Evolutionary conservation across 768 basidiomycete genomes (phyloP).

Genomic region (Pholiota molesta): DNA sequence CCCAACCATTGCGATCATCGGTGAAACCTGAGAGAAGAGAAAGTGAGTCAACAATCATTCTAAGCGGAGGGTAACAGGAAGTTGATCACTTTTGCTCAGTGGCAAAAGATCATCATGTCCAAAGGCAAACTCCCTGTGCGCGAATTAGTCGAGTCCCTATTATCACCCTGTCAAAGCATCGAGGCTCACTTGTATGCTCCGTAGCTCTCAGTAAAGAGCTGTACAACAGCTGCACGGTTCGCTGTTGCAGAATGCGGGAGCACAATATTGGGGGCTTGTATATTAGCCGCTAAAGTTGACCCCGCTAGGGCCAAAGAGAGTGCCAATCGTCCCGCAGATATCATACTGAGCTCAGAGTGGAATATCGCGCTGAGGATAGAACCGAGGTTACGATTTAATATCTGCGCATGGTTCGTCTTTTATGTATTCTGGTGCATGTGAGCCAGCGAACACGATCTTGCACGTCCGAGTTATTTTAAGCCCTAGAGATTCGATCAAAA

Average conservation of each 20-base stretch:
- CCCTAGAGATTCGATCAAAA: slow-evolving; percentile 15
- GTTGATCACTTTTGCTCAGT: slow-evolving; percentile 38
- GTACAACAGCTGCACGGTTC: slow-evolving; percentile 30
- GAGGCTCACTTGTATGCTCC: slow-evolving; percentile 49
- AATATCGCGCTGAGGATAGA: slow-evolving; percentile 3
- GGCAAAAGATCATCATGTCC: slow-evolving; percentile 68
- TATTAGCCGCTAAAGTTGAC: slow-evolving; percentile 19
- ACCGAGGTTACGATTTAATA: slow-evolving; percentile 8
- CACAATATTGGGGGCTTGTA: slow-evolving; percentile 32
- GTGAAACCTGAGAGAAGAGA: slow-evolving; percentile 29
- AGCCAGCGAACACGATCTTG: neutral
- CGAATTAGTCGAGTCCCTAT: neutral
- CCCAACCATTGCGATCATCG: slow-evolving; percentile 51
- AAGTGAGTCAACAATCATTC: neutral
- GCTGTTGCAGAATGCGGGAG: slow-evolving; percentile 28
- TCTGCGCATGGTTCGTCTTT: slow-evolving; percentile 12
- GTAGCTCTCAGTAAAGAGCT: slow-evolving; percentile 39
- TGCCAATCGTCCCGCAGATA: slow-evolving; percentile 16
- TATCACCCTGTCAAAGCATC: neutral
- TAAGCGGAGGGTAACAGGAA: neutral
- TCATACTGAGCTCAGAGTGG: slow-evolving; percentile 15
- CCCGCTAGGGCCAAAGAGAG: slow-evolving; percentile 31
- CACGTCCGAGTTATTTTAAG: slow-evolving; percentile 7
- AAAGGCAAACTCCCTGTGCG: slow-evolving; percentile 53
- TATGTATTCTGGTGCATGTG: slow-evolving; percentile 5